Conservation (phyloP, 257 asterid genomes). For the Nicotiana tabacum region DNA sequence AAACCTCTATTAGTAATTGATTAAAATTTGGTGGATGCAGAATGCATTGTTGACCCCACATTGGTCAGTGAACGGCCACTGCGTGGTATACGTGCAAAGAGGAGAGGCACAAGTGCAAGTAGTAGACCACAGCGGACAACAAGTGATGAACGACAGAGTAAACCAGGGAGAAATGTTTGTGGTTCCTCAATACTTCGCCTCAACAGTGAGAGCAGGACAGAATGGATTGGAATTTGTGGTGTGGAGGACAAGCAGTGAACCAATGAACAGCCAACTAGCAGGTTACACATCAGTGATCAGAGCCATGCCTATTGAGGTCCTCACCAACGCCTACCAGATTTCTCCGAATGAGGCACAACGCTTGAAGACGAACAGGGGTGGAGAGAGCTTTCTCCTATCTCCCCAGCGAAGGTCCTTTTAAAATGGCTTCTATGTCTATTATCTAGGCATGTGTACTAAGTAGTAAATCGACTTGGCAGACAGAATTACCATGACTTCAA, state of each 20-base stretch:
- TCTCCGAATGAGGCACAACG: slow-evolving; percentile 44
- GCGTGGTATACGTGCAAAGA: slow-evolving; percentile 44
- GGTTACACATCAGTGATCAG: slow-evolving; percentile 65
- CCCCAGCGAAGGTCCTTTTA: slow-evolving; percentile 19
- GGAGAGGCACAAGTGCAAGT: slow-evolving; percentile 57
- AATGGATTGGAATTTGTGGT: slow-evolving; percentile 60
- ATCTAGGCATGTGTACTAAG: too few relatives aligned
- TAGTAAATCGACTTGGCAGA: too few relatives aligned
- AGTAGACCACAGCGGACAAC: slow-evolving; percentile 41
- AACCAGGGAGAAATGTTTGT: slow-evolving; percentile 60
- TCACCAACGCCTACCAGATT: slow-evolving; percentile 43
- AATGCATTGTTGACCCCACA: slow-evolving; percentile 45
- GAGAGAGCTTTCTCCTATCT: slow-evolving; percentile 48
- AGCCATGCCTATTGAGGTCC: slow-evolving; percentile 58
- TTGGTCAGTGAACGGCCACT: slow-evolving; percentile 52
- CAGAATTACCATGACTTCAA: too few relatives aligned
- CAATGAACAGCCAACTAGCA: slow-evolving; percentile 40
- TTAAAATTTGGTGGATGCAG: slow-evolving; percentile 17
- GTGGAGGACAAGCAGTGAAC: slow-evolving; percentile 50
- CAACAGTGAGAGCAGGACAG: slow-evolving; percentile 38
- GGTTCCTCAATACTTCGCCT: slow-evolving; percentile 52
- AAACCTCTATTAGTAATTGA: neutral
- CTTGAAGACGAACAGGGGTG: slow-evolving; percentile 52
- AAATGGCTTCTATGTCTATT: neutral
- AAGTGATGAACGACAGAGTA: slow-evolving; percentile 50